A percentile compares a stretch with the other conserved stretches of the same genome.
Conservation (phyloP, 495 filamentous ascomycete genomes). For the Mytilinidion resinicola region DNA sequence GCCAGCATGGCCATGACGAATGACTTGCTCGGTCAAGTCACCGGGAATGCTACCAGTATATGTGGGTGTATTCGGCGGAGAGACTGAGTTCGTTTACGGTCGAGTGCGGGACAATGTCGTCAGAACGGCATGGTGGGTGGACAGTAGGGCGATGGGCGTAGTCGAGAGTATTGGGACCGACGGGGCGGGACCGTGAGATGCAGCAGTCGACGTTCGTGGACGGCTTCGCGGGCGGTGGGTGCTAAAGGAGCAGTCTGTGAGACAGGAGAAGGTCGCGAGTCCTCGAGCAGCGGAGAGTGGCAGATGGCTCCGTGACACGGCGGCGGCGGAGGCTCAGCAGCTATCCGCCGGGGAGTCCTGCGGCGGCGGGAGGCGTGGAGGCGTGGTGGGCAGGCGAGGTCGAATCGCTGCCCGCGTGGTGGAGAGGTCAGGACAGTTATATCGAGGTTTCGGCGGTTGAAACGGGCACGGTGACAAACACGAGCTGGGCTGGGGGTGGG, state of each 20-base stretch:
- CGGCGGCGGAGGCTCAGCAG: background rate
- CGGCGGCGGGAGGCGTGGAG: background rate
- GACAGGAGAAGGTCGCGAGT: background rate
- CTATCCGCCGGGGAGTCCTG: background rate
- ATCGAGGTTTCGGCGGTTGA: background rate
- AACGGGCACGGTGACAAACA: background rate
- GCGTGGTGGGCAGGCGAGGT: background rate
- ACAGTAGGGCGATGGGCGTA: background rate
- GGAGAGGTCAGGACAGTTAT: background rate
- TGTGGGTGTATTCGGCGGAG: background rate
- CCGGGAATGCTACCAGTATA: background rate
- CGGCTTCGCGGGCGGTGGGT: background rate
- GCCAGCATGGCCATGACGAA: conserved; percentile 73
- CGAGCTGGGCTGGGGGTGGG: background rate
- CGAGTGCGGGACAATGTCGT: background rate
- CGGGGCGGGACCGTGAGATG: background rate
- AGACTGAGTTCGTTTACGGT: background rate
- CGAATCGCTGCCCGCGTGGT: background rate
- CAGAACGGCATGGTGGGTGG: background rate
- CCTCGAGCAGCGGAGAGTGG: background rate
- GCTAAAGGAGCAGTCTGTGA: background rate
- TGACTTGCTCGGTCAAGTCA: background rate
- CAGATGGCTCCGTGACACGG: background rate
- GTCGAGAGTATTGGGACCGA: background rate
- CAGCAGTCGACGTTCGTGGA: background rate